Base-by-base conservation (phyloP, 2,329 filamentous ascomycete species). In the Tolypocladium sp. region DNA sequence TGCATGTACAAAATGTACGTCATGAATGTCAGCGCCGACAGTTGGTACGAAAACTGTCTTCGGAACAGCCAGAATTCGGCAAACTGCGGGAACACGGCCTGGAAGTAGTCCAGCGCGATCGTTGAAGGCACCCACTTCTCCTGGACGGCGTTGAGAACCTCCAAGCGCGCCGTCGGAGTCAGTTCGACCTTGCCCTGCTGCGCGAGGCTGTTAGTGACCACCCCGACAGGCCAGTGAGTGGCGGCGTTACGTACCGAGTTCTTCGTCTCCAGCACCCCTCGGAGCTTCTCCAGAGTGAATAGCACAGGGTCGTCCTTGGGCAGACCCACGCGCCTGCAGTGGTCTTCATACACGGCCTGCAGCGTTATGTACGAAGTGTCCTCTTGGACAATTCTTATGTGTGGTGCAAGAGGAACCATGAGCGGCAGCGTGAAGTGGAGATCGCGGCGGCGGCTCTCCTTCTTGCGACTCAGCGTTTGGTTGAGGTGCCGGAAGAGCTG, bases 51-150 rank as follows among this genome's bases (percentile, higher is more conserved):
- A 76, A 99, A 96, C 65, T 96, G 92, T 60, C 92, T 88, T 60
- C 94, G 90, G 90, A 99, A 99, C 60, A 99, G 84, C 92, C 93
- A 99, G 80, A 97, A 97, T 68, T 97, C 92, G 53, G 90, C 85
- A 73, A 91, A 99, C 63, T 90, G 88, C 37, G 92, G 89, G 76
- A 94, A 97, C 6, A 87, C 90, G 64, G 83, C 80, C 70, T 92
- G 90, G 83, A 97, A 97, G 77, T 93, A 97, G 64, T 96, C 86
- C 58, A 96, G 82, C 27, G 89, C 87, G 61, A 97, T 79, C 3
- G 85, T 91, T 60, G 87, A 87, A 7, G 92, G 90, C 59, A 97
- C 92, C 83, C 89, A 95, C 71, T 92, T 93, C 72, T 95, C 89
- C 74, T 97, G 92, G 64, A 99, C 95, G 2, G 93, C 90, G 51